Conservation (phyloP, 352 stramenopile species). For the Globisporangium splendens region DNA sequence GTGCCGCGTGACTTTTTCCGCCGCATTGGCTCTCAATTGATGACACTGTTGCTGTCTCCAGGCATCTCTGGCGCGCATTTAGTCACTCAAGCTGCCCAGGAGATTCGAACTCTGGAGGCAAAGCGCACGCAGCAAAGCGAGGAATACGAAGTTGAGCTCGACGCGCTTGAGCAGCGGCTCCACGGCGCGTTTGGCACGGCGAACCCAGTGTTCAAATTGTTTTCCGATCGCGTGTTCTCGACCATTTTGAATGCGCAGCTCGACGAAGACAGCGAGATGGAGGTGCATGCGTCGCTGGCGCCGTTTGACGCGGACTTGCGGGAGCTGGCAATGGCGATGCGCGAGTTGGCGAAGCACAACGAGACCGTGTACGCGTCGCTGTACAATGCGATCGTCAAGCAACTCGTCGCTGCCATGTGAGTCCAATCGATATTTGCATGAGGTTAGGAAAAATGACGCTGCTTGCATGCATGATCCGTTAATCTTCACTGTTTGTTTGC, state of each 20-base stretch:
- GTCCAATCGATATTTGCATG: no score
- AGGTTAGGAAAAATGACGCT: background rate
- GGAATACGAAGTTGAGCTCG: conserved; percentile 18
- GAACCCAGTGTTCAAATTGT: conserved; percentile 62
- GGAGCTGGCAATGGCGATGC: conserved; percentile 25
- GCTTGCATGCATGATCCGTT: background rate
- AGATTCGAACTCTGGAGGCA: conserved; percentile 25
- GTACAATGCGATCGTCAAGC: conserved; percentile 64
- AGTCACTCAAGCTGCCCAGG: conserved; percentile 41
- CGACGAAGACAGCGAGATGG: conserved; percentile 10
- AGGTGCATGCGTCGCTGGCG: conserved; percentile 48
- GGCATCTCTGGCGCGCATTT: conserved; percentile 49
- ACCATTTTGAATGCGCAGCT: conserved; percentile 28
- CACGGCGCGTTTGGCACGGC: conserved; percentile 32
- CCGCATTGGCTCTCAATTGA: conserved; percentile 28
- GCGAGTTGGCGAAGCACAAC: conserved; percentile 62
- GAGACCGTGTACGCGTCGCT: conserved; percentile 53
- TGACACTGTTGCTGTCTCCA: conserved; percentile 35
- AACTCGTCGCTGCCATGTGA: conserved; percentile 26
- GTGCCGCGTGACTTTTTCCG: conserved; percentile 28
- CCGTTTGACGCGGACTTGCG: conserved; percentile 45
- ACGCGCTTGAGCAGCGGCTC: conserved; percentile 41
- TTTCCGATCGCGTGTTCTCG: conserved; percentile 34
- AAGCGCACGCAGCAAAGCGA: conserved; percentile 8
- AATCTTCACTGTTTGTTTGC: background rate